Percentiles rank a stretch among this genome's conserved stretches.
These are phyloP conservation scores for Nothophaeocryptopus gaeumannii DNA, from an alignment of 2,329 filamentous ascomycete genomes.

Conservation along the genomic window DNA sequence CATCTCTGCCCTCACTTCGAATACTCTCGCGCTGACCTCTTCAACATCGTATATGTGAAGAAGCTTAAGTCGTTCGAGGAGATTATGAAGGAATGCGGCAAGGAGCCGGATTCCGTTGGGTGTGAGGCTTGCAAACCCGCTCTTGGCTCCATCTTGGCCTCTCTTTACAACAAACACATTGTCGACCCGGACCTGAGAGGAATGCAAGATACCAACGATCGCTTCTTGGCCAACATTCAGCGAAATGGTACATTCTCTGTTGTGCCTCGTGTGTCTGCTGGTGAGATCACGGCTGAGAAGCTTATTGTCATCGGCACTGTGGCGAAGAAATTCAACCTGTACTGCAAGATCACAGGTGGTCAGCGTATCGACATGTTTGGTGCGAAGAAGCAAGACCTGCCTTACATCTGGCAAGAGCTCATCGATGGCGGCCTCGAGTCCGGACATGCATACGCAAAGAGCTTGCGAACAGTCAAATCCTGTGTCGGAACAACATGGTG, in stretches of 20 bases:
- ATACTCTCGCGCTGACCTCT: slow-evolving; percentile 82
- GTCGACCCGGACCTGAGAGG: slow-evolving; percentile 69
- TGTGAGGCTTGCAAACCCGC: slow-evolving; percentile 86
- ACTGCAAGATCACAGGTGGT: slow-evolving; percentile 89
- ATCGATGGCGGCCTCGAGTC: slow-evolving; percentile 84
- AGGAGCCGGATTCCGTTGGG: slow-evolving; percentile 67
- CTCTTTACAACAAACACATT: slow-evolving; percentile 79
- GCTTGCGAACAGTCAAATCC: slow-evolving; percentile 82
- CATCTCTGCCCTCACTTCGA: slow-evolving; percentile 80
- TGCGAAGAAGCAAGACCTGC: slow-evolving; percentile 79
- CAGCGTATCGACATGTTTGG: slow-evolving; percentile 94
- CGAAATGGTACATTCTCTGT: slow-evolving; percentile 89
- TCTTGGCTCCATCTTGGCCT: slow-evolving; percentile 75
- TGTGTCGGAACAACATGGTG: slow-evolving; percentile 93
- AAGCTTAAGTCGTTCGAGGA: slow-evolving; percentile 67
- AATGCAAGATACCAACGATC: slow-evolving; percentile 87
- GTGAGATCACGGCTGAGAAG: slow-evolving; percentile 84
- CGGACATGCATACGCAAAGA: slow-evolving; percentile 88
- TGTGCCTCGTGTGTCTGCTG: slow-evolving; percentile 75
- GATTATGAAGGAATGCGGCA: slow-evolving; percentile 76
- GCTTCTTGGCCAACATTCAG: slow-evolving; percentile 85
- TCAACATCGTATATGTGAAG: slow-evolving; percentile 83
- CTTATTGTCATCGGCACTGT: slow-evolving; percentile 80
- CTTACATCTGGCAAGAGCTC: slow-evolving; percentile 76
- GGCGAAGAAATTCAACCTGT: slow-evolving; percentile 77